These are phyloP conservation scores for Teunomyces atbi DNA, from an alignment of 805 yeast species.

Conservation along the genomic window DNA sequence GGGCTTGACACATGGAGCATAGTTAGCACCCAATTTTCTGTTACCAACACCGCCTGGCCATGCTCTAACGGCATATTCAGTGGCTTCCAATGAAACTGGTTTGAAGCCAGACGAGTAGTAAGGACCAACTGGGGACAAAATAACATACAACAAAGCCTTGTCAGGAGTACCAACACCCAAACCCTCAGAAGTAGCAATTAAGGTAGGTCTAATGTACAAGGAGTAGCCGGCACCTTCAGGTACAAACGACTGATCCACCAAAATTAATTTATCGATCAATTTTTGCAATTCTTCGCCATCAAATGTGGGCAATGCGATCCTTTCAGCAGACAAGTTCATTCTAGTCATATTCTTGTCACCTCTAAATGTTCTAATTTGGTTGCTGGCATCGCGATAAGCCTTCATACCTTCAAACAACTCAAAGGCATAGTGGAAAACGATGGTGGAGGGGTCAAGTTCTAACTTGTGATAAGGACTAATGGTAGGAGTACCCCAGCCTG, in stretches of 20 bases:
- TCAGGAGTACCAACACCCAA: conserved; percentile 85
- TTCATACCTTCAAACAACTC: conserved; percentile 95
- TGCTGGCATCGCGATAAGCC: conserved; percentile 67
- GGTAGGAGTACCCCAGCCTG: conserved; percentile 88
- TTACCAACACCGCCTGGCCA: conserved; percentile 99
- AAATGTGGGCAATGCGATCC: conserved; percentile 87
- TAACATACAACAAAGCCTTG: conserved; percentile 78
- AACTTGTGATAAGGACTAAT: conserved; percentile 83
- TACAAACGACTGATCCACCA: conserved; percentile 71
- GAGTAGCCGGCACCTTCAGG: conserved; percentile 90
- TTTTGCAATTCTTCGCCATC: conserved; percentile 75
- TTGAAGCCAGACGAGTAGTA: conserved; percentile 94
- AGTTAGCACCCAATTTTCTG: conserved; percentile 94
- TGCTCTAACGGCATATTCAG: conserved; percentile 94
- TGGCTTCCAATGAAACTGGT: conserved; percentile 92
- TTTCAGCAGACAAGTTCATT: conserved; percentile 83
- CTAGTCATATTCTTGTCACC: conserved; percentile 90
- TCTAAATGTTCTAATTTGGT: conserved; percentile 72
- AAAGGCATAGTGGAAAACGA: conserved; percentile 93
- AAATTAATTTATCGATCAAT: conserved; percentile 72
- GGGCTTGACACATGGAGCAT: conserved; percentile 93
- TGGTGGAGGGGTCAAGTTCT: conserved; percentile 78
- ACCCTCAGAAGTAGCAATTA: conserved; percentile 88
- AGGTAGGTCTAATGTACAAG: conserved; percentile 87
- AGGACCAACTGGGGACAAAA: conserved; percentile 96